phyloP scores from a whole-genome alignment of 805 yeast genomes.

The Metschnikowia reukaufii region DNA sequence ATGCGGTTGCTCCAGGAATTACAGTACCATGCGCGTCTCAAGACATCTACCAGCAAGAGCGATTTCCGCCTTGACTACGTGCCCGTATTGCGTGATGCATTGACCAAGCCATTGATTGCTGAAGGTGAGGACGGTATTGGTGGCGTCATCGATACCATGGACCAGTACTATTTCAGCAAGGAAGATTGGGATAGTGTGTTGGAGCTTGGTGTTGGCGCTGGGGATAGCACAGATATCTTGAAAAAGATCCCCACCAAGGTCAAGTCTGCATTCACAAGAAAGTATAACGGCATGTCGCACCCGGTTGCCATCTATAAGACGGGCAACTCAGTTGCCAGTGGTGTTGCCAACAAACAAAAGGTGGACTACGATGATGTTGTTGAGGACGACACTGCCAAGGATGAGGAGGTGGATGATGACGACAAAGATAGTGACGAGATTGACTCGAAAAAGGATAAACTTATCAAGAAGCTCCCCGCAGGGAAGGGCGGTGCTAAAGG shows the following conservation, averaged over 20 bases:
- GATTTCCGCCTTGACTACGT: constrained; percentile 78
- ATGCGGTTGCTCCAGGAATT: constrained; percentile 79
- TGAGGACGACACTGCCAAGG: constrained; percentile 53
- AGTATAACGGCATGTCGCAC: constrained; percentile 72
- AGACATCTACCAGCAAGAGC: constrained; percentile 70
- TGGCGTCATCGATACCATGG: constrained; percentile 71
- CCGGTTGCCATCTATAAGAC: constrained; percentile 83
- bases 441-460: constrained; percentile 60
- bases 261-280: constrained; percentile 84
- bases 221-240: constrained; percentile 39
- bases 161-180: constrained; percentile 77
- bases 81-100: constrained; percentile 57
- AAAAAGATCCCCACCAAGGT: constrained; percentile 74
- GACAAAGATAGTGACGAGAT: constrained; percentile 41
- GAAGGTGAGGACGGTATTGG: constrained; percentile 64
- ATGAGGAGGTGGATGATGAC: constrained; percentile 45
- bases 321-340: constrained; percentile 52
- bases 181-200: constrained; percentile 90
- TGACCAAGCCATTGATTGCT: constrained; percentile 58
- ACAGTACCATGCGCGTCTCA: constrained; percentile 81
- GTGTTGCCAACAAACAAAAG: constrained; percentile 28
- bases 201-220: constrained; percentile 74
- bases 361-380: constrained; percentile 76
- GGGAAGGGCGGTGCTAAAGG: constrained; percentile 27
- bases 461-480: constrained; percentile 47